These are phyloP conservation scores for Rhodotorula babjevae DNA, from an alignment of 768 basidiomycete species.

Conservation along the genomic window DNA sequence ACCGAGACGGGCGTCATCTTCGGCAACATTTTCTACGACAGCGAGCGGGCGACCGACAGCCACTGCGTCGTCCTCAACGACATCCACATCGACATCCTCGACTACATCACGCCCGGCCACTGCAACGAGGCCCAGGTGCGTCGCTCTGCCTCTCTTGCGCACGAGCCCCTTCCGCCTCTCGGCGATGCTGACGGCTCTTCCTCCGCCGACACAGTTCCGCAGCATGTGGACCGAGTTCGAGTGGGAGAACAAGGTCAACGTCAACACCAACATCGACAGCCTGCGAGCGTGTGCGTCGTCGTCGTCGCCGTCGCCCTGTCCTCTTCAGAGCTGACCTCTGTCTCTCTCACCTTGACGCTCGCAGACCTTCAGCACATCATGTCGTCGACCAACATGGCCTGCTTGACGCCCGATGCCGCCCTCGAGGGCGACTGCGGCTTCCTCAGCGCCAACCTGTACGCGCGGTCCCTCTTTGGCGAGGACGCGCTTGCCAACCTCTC, in stretches of 20 bases:
- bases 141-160: neutral
- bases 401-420: constrained; percentile 79
- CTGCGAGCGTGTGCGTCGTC: constrained; percentile 47
- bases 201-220: constrained; percentile 61
- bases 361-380: constrained; percentile 90
- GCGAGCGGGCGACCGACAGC: constrained; percentile 58
- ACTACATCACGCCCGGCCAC: constrained; percentile 92
- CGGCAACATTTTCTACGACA: constrained; percentile 95
- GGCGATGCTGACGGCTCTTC: neutral
- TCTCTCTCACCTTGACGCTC: constrained; percentile 39
- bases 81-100: constrained; percentile 98
- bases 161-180: neutral
- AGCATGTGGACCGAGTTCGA: constrained; percentile 99
- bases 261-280: constrained; percentile 73
- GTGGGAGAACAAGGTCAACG: constrained; percentile 99
- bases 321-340: neutral
- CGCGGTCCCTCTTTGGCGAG: constrained; percentile 88
- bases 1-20: constrained; percentile 99
- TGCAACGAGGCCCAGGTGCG: constrained; percentile 87
- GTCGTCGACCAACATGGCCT: constrained; percentile 96
- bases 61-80: constrained; percentile 87
- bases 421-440: constrained; percentile 95
- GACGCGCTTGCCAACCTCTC: constrained; percentile 93
- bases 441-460: constrained; percentile 94
- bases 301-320: neutral